Evolutionary conservation across 345 rosid species (phyloP).

Genomic region (Streptanthus diversifolius): DNA sequence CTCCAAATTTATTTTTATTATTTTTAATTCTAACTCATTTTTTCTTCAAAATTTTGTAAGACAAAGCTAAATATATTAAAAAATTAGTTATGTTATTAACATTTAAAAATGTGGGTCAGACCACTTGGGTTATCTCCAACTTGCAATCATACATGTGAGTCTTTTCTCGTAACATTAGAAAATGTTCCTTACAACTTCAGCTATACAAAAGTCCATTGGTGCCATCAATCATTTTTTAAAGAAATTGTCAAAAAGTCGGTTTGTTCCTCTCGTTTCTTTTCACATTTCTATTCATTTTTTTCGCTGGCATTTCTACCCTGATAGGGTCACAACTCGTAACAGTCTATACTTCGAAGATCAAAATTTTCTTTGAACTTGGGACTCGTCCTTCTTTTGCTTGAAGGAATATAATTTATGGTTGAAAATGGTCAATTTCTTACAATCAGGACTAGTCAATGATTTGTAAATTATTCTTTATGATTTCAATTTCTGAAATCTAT

Average conservation of each 20-base stretch:
- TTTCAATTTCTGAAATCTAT: too few species aligned
- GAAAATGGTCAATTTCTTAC: too few species aligned
- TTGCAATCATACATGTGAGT: conserved; percentile 47
- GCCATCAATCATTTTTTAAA: conserved; percentile 31
- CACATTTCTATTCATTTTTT: neutral
- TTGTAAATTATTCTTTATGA: too few species aligned
- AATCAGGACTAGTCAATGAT: too few species aligned
- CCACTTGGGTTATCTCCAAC: conserved; percentile 33
- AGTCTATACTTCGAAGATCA: too few species aligned
- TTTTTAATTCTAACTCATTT: neutral
- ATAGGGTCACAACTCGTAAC: neutral
- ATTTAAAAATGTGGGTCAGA: conserved; percentile 23
- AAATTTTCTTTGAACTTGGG: too few species aligned
- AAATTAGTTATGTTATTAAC: neutral
- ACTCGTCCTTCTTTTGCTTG: too few species aligned
- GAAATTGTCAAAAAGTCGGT: conserved; percentile 23
- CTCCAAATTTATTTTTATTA: neutral
- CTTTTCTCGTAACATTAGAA: conserved; percentile 10
- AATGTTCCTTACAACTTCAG: conserved; percentile 41
- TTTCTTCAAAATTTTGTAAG: neutral
- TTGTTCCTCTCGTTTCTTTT: neutral
- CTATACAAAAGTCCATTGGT: conserved; percentile 46
- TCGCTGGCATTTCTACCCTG: neutral
- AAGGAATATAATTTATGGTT: too few species aligned
- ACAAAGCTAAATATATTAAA: neutral